Evolutionary conservation across 306 rosid genomes (phyloP), one percentile per base, ranked within the genome.

Genomic region (Ochetophila trinervis): DNA sequence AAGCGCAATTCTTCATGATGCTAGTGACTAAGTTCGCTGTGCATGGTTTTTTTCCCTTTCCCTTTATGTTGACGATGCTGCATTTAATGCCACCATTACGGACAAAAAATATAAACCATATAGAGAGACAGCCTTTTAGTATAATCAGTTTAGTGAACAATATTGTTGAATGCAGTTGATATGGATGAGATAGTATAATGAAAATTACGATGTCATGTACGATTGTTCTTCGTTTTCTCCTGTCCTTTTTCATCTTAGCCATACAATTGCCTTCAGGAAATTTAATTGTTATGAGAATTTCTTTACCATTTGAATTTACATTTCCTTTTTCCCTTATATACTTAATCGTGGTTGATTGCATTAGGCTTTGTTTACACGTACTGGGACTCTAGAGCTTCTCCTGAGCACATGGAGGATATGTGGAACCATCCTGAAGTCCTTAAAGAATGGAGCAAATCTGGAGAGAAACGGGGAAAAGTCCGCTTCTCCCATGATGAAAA

Each of bases 391-490:
- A 78, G 77, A 75, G 83, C 76, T 67, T 82, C 87, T 76, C 81
- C 77, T 2, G 96, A 89, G 70, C 92, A 89, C 73, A 87, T 92
- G 96, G 84, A 59, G 72, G 91, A 85, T 44, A 80, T 92, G 92
- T 92, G 98, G 98, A 85, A 75, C 70, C 82, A 89, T 80, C 84
- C 80, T 9, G 89, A 76, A 50, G 86, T 92, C 52, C 75, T 56
- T 22, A 79, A 77, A 78, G 88, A 71, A 73, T 92, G 98, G 98
- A 69, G 9, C 53, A 83, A 72, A 79, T 70, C 89, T 12, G 85
- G 82, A 64, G 84, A 92, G 84, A 84, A 7, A 74, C 71, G 19
- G 8, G 93, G 96, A 23, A 75, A 65, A 55, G 96, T 89, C 40
- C 85, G 76, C 36, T 82, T 87, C 78, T 66, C 91, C 73, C 81